These are phyloP conservation scores for Chlorella sp. DNA, from an alignment of 139 green algal species.

Conservation along the genomic window DNA sequence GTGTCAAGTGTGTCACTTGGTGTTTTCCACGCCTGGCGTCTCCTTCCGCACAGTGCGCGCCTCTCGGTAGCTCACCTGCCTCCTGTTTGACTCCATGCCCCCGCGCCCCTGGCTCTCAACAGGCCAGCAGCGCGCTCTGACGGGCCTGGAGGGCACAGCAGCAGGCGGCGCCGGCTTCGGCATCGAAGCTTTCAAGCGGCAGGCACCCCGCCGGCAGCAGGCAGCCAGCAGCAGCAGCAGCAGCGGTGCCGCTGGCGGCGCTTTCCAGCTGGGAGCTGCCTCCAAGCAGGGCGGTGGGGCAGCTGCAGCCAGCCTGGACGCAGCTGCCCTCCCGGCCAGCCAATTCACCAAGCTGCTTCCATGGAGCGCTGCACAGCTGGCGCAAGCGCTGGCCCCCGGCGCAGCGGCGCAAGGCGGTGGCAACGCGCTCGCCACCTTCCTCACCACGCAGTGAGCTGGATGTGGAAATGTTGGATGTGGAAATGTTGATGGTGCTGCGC, in stretches of 20 bases:
- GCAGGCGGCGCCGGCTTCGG: constrained; percentile 64
- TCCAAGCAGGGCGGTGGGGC: constrained; percentile 8
- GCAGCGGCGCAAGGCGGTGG: not conserved
- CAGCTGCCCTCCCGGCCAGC: not conserved
- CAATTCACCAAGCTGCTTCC: not conserved
- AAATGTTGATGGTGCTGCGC: no score
- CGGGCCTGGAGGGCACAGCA: constrained; percentile 45
- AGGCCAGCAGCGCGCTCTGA: constrained; percentile 20
- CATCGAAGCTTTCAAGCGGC: constrained; percentile 72
- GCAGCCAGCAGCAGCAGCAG: not conserved
- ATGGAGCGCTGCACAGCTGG: not conserved
- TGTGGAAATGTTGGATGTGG: no score
- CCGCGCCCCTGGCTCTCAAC: not conserved
- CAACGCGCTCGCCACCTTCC: constrained; percentile 42
- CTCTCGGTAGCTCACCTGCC: no score
- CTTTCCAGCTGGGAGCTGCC: constrained; percentile 13
- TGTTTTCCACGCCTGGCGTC: not conserved
- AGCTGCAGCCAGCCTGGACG: not conserved
- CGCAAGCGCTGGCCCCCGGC: not conserved
- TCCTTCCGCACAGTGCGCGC: no score
- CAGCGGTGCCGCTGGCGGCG: not conserved
- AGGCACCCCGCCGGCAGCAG: constrained; percentile 17
- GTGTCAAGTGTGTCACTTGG: not conserved
- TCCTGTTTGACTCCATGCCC: not conserved
- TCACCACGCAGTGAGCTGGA: constrained; percentile 33